A percentile compares a stretch with the other conserved stretches of the same genome.
These are phyloP conservation scores for Trypanosomatidae sp. DNA, from an alignment of 208 protist genomes.

Conservation along the genomic window DNA sequence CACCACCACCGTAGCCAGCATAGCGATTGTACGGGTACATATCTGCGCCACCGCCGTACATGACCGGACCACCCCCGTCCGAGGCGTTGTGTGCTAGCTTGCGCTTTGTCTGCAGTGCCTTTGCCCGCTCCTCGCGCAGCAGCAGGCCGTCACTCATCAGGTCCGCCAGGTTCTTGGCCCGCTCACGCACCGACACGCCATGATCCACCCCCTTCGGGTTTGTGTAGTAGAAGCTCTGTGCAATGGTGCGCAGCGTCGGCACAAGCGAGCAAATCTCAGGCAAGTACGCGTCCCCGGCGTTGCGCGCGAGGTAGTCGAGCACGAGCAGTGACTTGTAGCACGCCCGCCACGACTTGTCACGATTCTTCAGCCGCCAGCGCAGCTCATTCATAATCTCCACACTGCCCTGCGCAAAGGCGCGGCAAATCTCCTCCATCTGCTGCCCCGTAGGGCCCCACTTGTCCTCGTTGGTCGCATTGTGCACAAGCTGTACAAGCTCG, in stretches of 20 bases:
- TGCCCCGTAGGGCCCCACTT: constrained; percentile 80
- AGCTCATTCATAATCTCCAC: constrained; percentile 73
- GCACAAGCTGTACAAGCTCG: constrained; percentile 54
- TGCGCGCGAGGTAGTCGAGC: constrained; percentile 75
- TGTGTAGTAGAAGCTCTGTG: constrained; percentile 74
- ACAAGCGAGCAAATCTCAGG: constrained; percentile 57
- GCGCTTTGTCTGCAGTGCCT: constrained; percentile 41
- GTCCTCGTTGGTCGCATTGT: constrained; percentile 80
- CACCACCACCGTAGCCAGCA: constrained; percentile 2
- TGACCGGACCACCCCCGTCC: constrained; percentile 13
- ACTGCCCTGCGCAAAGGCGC: constrained; percentile 38
- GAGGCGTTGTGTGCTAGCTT: constrained; percentile 44
- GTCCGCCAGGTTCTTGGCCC: constrained; percentile 65
- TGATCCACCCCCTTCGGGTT: constrained; percentile 80
- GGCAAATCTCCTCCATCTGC: constrained; percentile 81
- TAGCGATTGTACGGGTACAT: constrained; percentile 5
- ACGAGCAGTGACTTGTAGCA: constrained; percentile 85
- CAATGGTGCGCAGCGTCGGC: constrained; percentile 50
- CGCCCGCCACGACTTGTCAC: constrained; percentile 69
- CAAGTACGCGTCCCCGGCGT: constrained; percentile 40
- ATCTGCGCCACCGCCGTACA: constrained; percentile 6
- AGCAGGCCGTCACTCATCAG: constrained; percentile 63
- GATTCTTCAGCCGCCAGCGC: constrained; percentile 62
- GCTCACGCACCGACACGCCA: constrained; percentile 78
- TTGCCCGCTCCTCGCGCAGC: constrained; percentile 68